Evolutionary conservation across 139 green algal genomes (phyloP), one percentile per base, ranked within the genome.

Genomic region (Chlorella sp.): DNA sequence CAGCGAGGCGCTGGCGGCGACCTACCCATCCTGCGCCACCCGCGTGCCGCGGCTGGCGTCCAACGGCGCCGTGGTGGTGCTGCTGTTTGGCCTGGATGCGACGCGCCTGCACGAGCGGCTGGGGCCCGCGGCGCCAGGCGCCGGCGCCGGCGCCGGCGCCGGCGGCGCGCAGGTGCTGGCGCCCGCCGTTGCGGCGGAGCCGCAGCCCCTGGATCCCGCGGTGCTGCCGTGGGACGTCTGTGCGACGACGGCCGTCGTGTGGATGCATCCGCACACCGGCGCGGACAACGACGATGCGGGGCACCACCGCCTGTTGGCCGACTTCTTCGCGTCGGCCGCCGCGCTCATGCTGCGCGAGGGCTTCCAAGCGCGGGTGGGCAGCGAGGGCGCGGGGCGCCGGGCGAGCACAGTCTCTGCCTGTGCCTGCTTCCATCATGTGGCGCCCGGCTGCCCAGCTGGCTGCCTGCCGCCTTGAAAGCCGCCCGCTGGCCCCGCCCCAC

Each of bases 201-300:
- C n/a, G n/a, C n/a, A n/a, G n/a, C n/a, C n/a, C n/a, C n/a, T n/a
- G n/a, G n/a, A n/a, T n/a, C n/a, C n/a, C n/a, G n/a, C n/a, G n/a
- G n/a, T n/a, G n/a, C n/a, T n/a, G n/a, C n/a, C n/a, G n/a, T 67
- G 67, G 50, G 71, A n/a, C 19, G 31, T 31, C 31, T 31, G 2
- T 31, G 46, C 7, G 63, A 68, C 66, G 63, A 63, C 17, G 33
- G 73, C 73, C 55, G 21, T 86, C 9, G 64, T 86, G 48, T 83
- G 73, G 71, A 81, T 81, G 29, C 81, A 84, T 61, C 81, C 81
- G 0, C 76, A 84, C 33, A 50, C 73, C 0, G 71, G 59, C 35
- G 38, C 53, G 55, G 81, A 82, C 23, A 77, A 78, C 55, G 77
- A 84, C 55, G 69, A 71, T 6, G 77, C 73, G 35, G 81, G 40